Evolutionary conservation across 192 early-diverging fungal species (phyloP).

Genomic region (Coemansia sp.): DNA sequence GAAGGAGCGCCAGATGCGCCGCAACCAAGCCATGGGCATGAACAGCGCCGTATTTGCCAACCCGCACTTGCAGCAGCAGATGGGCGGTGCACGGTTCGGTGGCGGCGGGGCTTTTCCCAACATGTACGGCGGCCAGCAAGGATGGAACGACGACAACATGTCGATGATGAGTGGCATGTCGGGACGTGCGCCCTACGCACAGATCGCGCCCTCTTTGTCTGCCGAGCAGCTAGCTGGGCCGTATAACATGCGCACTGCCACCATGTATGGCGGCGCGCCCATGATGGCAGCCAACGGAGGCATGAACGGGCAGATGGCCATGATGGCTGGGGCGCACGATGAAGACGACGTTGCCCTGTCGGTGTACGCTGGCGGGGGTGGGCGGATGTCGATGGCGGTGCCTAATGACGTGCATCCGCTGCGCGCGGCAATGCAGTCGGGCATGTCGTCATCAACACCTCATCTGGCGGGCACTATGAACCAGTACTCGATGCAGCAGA

Average conservation of each 20-base stretch:
- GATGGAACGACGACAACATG: conserved; percentile 50
- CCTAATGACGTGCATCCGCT: conserved; percentile 47
- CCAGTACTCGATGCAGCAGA: conserved; percentile 25
- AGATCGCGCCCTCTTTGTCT: conserved; percentile 44
- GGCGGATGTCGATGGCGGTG: conserved; percentile 40
- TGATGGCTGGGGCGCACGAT: conserved; percentile 12
- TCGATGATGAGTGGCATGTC: conserved; percentile 54
- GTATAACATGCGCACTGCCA: conserved; percentile 30
- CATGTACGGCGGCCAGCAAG: conserved; percentile 44
- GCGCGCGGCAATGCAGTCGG: conserved; percentile 54
- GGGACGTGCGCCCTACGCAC: conserved; percentile 43
- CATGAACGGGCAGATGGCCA: conserved; percentile 16
- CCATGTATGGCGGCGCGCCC: conserved; percentile 31
- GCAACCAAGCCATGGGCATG: conserved; percentile 53
- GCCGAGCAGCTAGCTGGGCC: conserved; percentile 40
- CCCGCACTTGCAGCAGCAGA: conserved; percentile 9
- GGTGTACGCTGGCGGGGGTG: conserved; percentile 26
- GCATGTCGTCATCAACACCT: conserved; percentile 53
- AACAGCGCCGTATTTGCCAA: conserved; percentile 15
- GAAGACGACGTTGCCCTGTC: conserved; percentile 53
- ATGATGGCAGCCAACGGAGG: conserved; percentile 7
- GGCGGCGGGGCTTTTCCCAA: conserved; percentile 34
- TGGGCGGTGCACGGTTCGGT: conserved; percentile 24
- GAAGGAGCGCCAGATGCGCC: conserved; percentile 55
- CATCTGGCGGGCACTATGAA: conserved; percentile 33